A percentile compares a stretch with the other conserved stretches of the same genome.
Evolutionary conservation across 1,139 yeast genomes (phyloP).

Genomic region (Yarrowia galli): DNA sequence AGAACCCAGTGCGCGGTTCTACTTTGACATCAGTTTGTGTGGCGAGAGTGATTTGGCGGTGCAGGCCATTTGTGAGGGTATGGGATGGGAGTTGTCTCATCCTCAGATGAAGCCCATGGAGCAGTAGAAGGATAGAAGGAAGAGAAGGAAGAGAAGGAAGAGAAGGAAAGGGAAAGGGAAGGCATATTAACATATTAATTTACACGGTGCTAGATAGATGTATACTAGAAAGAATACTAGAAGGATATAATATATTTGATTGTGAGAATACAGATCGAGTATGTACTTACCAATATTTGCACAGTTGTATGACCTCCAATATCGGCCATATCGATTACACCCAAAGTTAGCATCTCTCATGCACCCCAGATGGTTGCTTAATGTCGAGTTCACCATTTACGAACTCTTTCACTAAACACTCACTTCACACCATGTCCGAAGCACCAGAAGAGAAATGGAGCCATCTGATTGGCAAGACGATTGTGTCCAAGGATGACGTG

Average conservation of each 20-base stretch:
- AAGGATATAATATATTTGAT: neutral
- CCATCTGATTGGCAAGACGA: slow-evolving; percentile 31
- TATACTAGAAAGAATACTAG: slow-evolving; percentile 18
- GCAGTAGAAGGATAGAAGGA: neutral
- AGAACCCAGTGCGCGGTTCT: slow-evolving; percentile 78
- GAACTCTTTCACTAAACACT: neutral
- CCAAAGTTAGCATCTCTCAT: neutral
- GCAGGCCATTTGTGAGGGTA: slow-evolving; percentile 63
- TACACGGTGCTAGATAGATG: slow-evolving; percentile 20
- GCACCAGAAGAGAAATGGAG: slow-evolving; percentile 6
- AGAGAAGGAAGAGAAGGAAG: neutral
- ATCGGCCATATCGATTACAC: too few relatives aligned
- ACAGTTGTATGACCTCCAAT: too few relatives aligned
- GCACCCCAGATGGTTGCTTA: slow-evolving; percentile 21
- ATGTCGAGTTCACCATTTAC: neutral
- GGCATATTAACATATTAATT: slow-evolving; percentile 1
- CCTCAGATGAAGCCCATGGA: slow-evolving; percentile 29
- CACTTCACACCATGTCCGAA: slow-evolving; percentile 1
- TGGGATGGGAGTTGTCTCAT: slow-evolving; percentile 77
- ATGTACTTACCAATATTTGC: neutral
- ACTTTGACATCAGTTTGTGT: slow-evolving; percentile 79
- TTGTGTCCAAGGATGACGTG: slow-evolving; percentile 21
- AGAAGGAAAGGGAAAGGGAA: neutral
- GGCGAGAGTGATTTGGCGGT: slow-evolving; percentile 93
- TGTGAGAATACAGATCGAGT: neutral